A percentile compares a stretch with the other conserved stretches of the same genome.
Conservation (phyloP, 768 basidiomycete genomes). For the Lactarius tabidus region DNA sequence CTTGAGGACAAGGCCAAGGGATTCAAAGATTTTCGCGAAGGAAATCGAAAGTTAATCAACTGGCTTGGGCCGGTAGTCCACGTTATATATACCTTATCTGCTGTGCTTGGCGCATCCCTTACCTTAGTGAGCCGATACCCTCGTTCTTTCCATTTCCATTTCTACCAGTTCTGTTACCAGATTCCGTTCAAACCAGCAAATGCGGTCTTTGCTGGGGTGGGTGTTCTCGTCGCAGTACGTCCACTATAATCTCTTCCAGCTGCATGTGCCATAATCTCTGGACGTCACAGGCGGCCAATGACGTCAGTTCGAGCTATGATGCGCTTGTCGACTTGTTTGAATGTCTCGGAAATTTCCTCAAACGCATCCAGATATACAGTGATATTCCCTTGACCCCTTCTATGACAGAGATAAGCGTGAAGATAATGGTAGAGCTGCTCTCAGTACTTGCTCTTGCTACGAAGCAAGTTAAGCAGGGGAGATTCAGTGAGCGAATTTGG, state of each 20-base stretch:
- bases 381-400: background rate
- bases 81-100: background rate
- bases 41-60: background rate
- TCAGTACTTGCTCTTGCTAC: conserved; percentile 3
- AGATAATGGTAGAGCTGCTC: conserved; percentile 5
- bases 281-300: background rate
- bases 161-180: background rate
- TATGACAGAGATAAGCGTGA: background rate
- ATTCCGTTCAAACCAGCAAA: background rate
- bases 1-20: background rate
- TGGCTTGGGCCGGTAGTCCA: background rate
- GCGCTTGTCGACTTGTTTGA: conserved; percentile 2
- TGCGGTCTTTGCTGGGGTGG: background rate
- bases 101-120: background rate
- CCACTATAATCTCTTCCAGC: too few species aligned
- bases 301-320: background rate
- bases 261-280: background rate
- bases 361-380: conserved; percentile 3
- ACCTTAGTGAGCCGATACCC: background rate
- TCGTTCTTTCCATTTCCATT: background rate
- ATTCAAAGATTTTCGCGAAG: background rate
- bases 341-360: background rate
- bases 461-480: background rate
- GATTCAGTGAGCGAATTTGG: background rate
- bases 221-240: background rate